Evolutionary conservation across 2,329 filamentous ascomycete genomes (phyloP).

Genomic region (Exophiala xenobiotica): DNA sequence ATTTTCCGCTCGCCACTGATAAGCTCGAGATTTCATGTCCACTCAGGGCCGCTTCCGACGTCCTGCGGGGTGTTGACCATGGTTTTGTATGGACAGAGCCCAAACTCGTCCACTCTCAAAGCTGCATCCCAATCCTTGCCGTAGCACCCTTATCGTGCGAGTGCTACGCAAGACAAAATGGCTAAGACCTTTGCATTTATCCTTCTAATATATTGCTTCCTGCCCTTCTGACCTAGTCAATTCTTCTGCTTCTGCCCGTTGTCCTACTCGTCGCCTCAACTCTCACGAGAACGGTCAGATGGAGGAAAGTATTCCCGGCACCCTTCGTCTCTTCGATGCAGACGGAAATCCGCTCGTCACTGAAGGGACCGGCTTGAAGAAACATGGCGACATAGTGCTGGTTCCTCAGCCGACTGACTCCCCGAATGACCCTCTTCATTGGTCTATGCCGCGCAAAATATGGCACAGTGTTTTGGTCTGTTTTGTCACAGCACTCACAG

Average conservation of each 20-base stretch:
- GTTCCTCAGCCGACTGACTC: constrained; percentile 55
- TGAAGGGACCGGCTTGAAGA: constrained; percentile 29
- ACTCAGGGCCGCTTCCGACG: too few species aligned
- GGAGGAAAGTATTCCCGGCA: constrained; percentile 27
- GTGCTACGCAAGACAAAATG: too few species aligned
- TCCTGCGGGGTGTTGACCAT: too few species aligned
- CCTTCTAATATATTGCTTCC: too few species aligned
- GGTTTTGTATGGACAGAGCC: too few species aligned
- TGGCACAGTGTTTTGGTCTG: constrained; percentile 55
- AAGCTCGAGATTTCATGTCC: too few species aligned
- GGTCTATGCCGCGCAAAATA: constrained; percentile 48
- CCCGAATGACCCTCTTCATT: constrained; percentile 55
- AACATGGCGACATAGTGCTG: constrained; percentile 49
- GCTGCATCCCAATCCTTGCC: too few species aligned
- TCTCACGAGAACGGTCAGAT: neutral
- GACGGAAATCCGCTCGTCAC: constrained; percentile 24
- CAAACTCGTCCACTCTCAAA: too few species aligned
- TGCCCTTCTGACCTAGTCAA: too few species aligned
- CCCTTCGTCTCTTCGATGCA: constrained; percentile 28
- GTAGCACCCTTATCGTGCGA: too few species aligned
- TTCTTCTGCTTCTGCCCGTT: neutral
- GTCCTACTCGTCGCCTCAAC: neutral
- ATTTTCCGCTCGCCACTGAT: too few species aligned
- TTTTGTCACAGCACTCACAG: constrained; percentile 56
- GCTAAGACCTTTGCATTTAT: too few species aligned